Base-by-base conservation (phyloP, 208 protist species). In the Crithidia fasciculata region DNA sequence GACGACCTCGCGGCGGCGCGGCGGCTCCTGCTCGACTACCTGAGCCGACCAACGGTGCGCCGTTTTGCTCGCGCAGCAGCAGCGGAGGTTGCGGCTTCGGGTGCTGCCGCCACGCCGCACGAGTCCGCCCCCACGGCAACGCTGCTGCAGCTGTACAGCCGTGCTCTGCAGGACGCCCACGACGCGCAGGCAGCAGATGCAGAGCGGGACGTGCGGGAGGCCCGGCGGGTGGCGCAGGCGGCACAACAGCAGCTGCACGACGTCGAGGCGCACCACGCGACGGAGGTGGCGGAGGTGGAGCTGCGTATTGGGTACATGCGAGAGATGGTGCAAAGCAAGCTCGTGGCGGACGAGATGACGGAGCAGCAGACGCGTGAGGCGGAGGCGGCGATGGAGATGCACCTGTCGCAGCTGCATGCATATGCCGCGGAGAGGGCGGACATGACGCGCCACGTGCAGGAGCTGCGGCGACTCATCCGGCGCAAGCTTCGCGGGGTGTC, bases 311-410 rank as follows among this genome's bases (percentile, higher is more conserved):
- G 65, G 3, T 64, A 81, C 16, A 85, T 92, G 76, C 80, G 85
- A 6, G 66, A 76, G 40, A 28, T 87, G 66, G 89, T 94, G 49
- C 86, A 83, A 39, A 63, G 56, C 37, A 94, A 94, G 74, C 72
- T 88, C 19, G 47, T 81, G n/a, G 84, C 76, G 2, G 89, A 91
- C 28, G 80, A 81, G 49, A 72, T 86, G 7, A 67, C 85, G 19
- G 89, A 90, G 79, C 66, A 76, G 56, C 76, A 91, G 18, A 69
- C 78, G 41, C 57, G 61, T 18, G 80, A 94, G 70, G 77, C 88
- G 28, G 74, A 89, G 69, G 62, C 54, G 3, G 57, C 76, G 55
- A 80, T 87, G 74, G 79, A 83, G 36, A 58, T 68, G 3, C 84
- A 86, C 65, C 60, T 88, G 49, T 13, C 69, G 16, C 76, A 84